Evolutionary conservation across 1,284 basidiomycete genomes (phyloP).

Genomic region (Ceratobasidium sp.): DNA sequence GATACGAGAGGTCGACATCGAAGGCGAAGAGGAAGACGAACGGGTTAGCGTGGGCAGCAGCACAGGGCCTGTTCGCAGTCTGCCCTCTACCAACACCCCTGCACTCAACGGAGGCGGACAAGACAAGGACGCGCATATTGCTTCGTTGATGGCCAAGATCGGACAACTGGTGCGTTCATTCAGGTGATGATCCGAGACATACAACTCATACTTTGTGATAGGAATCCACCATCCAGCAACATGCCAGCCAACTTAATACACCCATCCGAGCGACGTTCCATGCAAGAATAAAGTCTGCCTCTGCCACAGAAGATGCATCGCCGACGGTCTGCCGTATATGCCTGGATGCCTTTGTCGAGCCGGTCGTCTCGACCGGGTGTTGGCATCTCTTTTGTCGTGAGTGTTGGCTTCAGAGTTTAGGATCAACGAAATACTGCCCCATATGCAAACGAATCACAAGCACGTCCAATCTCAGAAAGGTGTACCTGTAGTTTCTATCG

Average conservation of each 20-base stretch:
- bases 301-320: not conserved
- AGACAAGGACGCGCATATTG: conserved; percentile 58
- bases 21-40: conserved; percentile 44
- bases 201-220: conserved; percentile 45
- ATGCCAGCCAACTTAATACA: not conserved
- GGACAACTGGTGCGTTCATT: conserved; percentile 60
- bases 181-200: not conserved
- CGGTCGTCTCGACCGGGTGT: conserved; percentile 80
- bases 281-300: not conserved
- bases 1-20: conserved; percentile 39
- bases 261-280: not conserved
- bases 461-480: conserved; percentile 70
- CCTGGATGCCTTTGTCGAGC: conserved; percentile 74
- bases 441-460: conserved; percentile 83
- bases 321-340: conserved; percentile 74
- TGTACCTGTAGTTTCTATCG: conserved; percentile 58
- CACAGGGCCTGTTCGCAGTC: not conserved
- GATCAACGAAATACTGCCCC: conserved; percentile 79
- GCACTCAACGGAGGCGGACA: conserved; percentile 49
- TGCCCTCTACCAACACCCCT: not conserved
- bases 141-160: conserved; percentile 67
- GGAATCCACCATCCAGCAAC: conserved; percentile 53
- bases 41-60: conserved; percentile 26
- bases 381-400: conserved; percentile 83
- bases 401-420: conserved; percentile 80